Conservation (phyloP, 495 filamentous ascomycete species). For the Aspergillus egyptiacus region DNA sequence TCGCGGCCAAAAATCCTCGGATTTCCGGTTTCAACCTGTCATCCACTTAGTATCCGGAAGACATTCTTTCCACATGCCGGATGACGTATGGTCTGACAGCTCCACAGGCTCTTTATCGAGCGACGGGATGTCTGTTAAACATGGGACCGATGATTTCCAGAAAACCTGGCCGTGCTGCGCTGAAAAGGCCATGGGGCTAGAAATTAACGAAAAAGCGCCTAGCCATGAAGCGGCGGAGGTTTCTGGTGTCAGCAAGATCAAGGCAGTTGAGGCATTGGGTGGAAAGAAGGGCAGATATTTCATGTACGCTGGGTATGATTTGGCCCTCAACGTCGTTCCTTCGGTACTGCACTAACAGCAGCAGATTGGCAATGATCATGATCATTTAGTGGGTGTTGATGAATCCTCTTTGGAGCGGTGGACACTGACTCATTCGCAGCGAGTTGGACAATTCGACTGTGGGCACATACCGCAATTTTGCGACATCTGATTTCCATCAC, state of each 20-base stretch:
- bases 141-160: background rate
- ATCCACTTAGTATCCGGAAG: too few species aligned
- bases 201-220: conserved; percentile 1
- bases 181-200: conserved; percentile 13
- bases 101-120: background rate
- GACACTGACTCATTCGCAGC: background rate
- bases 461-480: conserved; percentile 42
- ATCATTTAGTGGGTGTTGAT: conserved; percentile 36
- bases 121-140: conserved; percentile 10
- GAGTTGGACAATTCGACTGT: conserved; percentile 46
- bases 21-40: background rate
- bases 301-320: conserved; percentile 36
- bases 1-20: too few species aligned
- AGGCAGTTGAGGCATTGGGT: conserved; percentile 40
- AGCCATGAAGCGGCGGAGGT: conserved; percentile 5
- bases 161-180: conserved; percentile 1
- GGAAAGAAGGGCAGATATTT: conserved; percentile 38
- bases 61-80: background rate
- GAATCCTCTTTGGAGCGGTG: too few species aligned
- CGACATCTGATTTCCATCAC: conserved; percentile 37
- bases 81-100: conserved; percentile 10
- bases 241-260: conserved; percentile 28
- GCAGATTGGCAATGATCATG: conserved; percentile 39
- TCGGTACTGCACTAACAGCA: conserved; percentile 7
- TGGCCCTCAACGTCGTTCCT: background rate